Base-by-base conservation (phyloP, 176 grass and related monocot genomes). In the Stipa capillata region DNA sequence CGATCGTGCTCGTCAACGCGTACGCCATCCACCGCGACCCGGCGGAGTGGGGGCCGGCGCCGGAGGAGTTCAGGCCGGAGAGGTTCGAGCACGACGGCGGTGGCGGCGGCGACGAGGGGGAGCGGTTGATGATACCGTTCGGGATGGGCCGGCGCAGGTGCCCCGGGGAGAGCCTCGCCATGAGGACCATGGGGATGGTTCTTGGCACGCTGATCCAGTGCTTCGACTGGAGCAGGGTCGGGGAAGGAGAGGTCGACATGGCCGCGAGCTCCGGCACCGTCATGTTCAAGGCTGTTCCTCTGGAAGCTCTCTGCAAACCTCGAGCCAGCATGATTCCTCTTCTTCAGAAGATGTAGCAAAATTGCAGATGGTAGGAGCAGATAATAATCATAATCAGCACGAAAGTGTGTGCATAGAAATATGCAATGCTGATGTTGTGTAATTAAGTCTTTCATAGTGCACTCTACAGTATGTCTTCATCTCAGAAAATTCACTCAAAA, bases 131-230 rank as follows among this genome's bases (percentile, higher is more conserved):
- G 66, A 45, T 69, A 17, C 7, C 66, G 24, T 69, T 69, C 41
- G 66, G 66, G 66, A 69, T 69, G 66, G 66, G 66, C 16, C 41
- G 66, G 7, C 66, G 66, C 66, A 69, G 47, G 41, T 69, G 66
- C 66, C 66, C 66, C 24, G 41, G 66, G 7, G 66, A 69, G 41
- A 69, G 25, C 41, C 66, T 69, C 24, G 66, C 66, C 41, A 69
- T 69, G 41, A 47, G 66, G 66, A 69, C 66, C 25, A 69, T 69
- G 66, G 66, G 66, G 25, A 2, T 69, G 66, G 66, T 69, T 6
- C 52, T 94, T 0, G 89, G 82, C 35, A 83, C 89, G 8, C 15
- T 91, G 57, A 78, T 94, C 39, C 92, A 91, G 52, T 94, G 89
- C 77, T 91, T 94, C 41, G 86, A 91, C 31, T 94, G 85, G 83